A percentile compares a stretch with the other conserved stretches of the same genome.
Evolutionary conservation across 225 moss, liverwort and hornwort genomes (phyloP).

Genomic region (Climacium dendroides): DNA sequence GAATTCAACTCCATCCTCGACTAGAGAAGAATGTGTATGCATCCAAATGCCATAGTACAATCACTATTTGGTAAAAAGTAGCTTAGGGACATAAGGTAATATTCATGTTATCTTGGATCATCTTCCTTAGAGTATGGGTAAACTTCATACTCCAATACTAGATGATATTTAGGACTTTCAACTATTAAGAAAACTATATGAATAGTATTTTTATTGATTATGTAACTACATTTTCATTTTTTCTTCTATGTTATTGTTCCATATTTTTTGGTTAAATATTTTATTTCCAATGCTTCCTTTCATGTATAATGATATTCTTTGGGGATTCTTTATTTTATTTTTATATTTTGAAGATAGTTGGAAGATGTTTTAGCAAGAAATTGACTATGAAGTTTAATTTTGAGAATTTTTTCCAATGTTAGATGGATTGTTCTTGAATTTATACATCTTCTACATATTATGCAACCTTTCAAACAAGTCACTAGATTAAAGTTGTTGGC

Average conservation of each 20-base stretch:
- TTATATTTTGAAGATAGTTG: not conserved
- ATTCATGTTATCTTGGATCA: not conserved
- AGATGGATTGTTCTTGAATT: not conserved
- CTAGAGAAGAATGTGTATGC: not conserved
- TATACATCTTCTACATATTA: not conserved
- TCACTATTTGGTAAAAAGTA: not conserved
- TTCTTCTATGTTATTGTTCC: not conserved
- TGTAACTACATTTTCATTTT: not conserved
- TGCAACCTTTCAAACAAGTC: not conserved
- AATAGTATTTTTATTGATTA: not conserved
- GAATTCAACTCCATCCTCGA: not conserved
- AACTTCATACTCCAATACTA: not conserved
- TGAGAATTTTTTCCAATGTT: not conserved
- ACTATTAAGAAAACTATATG: not conserved
- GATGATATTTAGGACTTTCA: no score
- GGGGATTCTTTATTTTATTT: not conserved
- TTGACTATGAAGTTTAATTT: not conserved
- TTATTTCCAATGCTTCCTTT: not conserved
- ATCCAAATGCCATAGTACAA: not conserved
- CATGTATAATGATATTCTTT: not conserved
- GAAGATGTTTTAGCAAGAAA: not conserved
- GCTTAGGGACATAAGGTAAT: not conserved
- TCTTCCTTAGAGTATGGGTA: rapidly evolving
- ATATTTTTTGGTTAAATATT: not conserved
- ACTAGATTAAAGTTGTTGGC: not conserved